phyloP scores from a whole-genome alignment of 1,284 basidiomycete genomes.

The Cryptococcus amylolentus region DNA sequence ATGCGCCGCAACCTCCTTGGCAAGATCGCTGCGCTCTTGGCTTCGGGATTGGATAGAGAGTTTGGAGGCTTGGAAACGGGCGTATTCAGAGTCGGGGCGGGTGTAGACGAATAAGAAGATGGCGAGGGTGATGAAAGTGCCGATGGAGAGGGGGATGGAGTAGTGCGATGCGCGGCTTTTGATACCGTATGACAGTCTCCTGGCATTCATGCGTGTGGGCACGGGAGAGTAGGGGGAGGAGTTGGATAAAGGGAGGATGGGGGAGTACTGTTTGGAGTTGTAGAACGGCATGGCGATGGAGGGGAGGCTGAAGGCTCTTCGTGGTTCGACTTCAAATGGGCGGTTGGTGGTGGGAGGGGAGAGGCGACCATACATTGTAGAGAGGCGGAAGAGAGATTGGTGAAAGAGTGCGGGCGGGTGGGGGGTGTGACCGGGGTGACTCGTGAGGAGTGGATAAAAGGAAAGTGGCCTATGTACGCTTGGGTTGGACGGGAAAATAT shows the following conservation, averaged over 20 bases:
- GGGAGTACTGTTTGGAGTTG: background rate
- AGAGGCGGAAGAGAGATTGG: too few species aligned
- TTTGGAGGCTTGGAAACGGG: slow-evolving; percentile 7
- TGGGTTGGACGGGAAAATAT: too few species aligned
- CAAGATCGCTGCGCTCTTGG: background rate
- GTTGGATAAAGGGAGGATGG: slow-evolving; percentile 6
- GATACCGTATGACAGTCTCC: slow-evolving; percentile 29
- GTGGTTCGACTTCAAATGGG: background rate
- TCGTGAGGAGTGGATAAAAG: too few species aligned
- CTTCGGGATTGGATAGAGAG: slow-evolving; percentile 10
- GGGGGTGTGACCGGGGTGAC: too few species aligned
- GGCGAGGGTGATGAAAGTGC: slow-evolving; percentile 18
- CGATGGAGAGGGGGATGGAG: slow-evolving; percentile 21
- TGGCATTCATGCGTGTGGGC: slow-evolving; percentile 11
- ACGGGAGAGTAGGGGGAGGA: background rate
- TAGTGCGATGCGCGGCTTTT: slow-evolving; percentile 22
- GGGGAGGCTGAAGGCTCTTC: background rate
- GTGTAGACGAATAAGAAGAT: slow-evolving; percentile 20
- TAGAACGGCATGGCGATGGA: background rate
- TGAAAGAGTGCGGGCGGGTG: too few species aligned
- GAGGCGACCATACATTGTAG: too few species aligned
- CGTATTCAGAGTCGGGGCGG: slow-evolving; percentile 5
- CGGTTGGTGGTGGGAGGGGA: too few species aligned
- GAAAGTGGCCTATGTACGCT: too few species aligned
- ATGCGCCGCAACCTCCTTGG: too few species aligned